These are phyloP conservation scores for Rhizophora mangle DNA, from an alignment of 345 rosid genomes.

Conservation along the genomic window DNA sequence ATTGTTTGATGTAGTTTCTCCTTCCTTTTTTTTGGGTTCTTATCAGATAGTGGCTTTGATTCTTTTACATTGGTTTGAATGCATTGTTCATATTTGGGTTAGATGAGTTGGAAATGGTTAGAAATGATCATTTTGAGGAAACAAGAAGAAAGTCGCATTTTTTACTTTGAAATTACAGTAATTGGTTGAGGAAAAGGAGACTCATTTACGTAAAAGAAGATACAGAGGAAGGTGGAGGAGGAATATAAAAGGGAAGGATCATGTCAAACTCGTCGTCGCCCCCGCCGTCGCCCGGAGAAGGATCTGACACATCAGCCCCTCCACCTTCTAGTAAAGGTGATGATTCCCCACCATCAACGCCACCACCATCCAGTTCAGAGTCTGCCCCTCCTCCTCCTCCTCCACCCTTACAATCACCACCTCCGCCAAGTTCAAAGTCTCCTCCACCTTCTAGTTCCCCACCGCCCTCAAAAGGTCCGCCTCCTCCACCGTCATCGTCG, in stretches of 20 bases:
- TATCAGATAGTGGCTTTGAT: background rate
- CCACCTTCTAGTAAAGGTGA: constrained; percentile 9
- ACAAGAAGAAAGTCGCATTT: background rate
- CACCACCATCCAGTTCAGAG: constrained; percentile 10
- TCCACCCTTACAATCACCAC: background rate
- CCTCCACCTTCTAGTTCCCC: constrained; percentile 18
- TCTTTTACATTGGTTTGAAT: background rate
- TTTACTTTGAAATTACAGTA: background rate
- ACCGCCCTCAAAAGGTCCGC: background rate
- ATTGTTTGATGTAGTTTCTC: no score
- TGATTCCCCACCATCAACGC: constrained; percentile 18
- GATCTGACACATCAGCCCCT: background rate
- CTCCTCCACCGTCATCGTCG: background rate
- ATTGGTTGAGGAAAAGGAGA: background rate
- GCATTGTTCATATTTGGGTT: no score
- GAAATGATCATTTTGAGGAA: background rate
- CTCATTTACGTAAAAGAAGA: background rate
- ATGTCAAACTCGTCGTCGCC: constrained; percentile 42
- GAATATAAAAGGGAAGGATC: background rate
- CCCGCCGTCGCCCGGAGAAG: background rate
- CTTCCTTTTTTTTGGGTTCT: background rate
- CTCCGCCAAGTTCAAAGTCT: background rate
- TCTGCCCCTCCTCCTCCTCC: background rate
- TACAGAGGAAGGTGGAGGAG: background rate
- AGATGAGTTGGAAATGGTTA: no score